Evolutionary conservation across 2,329 filamentous ascomycete species (phyloP), one percentile per base, ranked within the genome.

Genomic region (Fusarium goolgardi): DNA sequence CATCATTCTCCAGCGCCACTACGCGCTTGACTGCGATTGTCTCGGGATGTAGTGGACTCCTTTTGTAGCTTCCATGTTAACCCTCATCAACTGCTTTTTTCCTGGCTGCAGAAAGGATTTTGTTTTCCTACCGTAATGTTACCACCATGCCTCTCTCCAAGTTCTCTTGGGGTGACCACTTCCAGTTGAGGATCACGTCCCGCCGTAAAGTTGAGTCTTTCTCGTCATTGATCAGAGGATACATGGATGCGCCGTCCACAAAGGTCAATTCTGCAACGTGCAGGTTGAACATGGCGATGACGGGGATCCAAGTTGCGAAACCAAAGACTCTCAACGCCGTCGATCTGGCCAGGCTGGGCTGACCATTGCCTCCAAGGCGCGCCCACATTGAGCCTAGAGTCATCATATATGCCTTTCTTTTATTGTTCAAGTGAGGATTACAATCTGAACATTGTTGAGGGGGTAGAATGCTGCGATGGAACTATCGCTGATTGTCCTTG

Each of bases 11-110:
- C 6, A 97, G 75, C 0, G 87, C 96, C 27, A 97, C 84, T 13
- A 99, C 86, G 40, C 96, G 85, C 81, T 99, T 99, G 34, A 97
- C 87, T 0, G 88, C 88, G 41, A 90, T 82, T 23, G 86, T 83
- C 31, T 92, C 88, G 0, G 93, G 91, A 63, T 91, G 85, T 16
- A 84, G 80, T 1, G 94, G 94, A 49, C 88, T 92, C 76, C 91
- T 94, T 67, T 40, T 54, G 18, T 41, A 45, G 4, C 53, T 65
- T 64, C 6, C 10, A 47, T 25, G 12, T 59, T 44, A 63, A 56
- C 27, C 35, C 46, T 41, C 35, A 51, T 60, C 35, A 37, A 34
- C 44, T 58, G 11, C 18, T 16, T 39, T 35, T 29, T 40, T 25
- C 29, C 20, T 34, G 20, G 29, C 13, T n/a, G 13, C 45, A 29